These are phyloP conservation scores for Dipteronia sinensis DNA, from an alignment of 345 rosid species.

Conservation along the genomic window DNA sequence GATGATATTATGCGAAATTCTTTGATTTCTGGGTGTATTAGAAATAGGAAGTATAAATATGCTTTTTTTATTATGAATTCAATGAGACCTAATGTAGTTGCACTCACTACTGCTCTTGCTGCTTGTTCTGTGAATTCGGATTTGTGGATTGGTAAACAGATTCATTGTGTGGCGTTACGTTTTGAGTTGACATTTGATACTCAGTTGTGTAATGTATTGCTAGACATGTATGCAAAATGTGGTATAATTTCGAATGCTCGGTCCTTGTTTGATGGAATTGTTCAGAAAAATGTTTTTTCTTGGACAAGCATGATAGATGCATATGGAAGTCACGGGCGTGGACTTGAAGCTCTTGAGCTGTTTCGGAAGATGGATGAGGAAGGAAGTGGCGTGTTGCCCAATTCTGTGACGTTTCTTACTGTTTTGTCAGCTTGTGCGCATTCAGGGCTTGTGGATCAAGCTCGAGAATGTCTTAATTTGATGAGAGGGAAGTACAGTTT, in stretches of 20 bases:
- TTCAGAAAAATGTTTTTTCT: conserved; percentile 55
- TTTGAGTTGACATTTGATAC: conserved; percentile 52
- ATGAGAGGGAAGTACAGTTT: conserved; percentile 51
- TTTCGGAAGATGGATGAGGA: conserved; percentile 57
- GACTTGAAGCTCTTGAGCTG: conserved; percentile 56
- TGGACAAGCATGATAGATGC: conserved; percentile 87
- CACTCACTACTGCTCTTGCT: conserved; percentile 63
- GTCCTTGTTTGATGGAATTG: conserved; percentile 46
- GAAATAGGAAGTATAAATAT: conserved; percentile 50
- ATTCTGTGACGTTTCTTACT: conserved; percentile 75
- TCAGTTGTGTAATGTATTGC: conserved; percentile 68
- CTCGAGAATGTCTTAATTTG: conserved; percentile 46
- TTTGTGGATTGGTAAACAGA: conserved; percentile 69
- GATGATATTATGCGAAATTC: conserved; percentile 69
- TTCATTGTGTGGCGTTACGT: conserved; percentile 60
- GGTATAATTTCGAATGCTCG: conserved; percentile 50
- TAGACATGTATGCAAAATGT: conserved; percentile 81
- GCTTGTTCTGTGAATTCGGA: conserved; percentile 75
- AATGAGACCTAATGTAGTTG: conserved; percentile 56
- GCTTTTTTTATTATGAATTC: conserved; percentile 51
- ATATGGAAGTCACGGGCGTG: conserved; percentile 66
- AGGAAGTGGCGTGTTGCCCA: conserved; percentile 44
- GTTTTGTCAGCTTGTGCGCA: conserved; percentile 83
- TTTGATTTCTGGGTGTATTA: conserved; percentile 64
- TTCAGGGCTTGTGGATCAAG: conserved; percentile 68